Percentiles rank a stretch among this genome's conserved stretches.
Conservation (phyloP, 805 yeast genomes). For the Metschnikowia kofuensis region DNA sequence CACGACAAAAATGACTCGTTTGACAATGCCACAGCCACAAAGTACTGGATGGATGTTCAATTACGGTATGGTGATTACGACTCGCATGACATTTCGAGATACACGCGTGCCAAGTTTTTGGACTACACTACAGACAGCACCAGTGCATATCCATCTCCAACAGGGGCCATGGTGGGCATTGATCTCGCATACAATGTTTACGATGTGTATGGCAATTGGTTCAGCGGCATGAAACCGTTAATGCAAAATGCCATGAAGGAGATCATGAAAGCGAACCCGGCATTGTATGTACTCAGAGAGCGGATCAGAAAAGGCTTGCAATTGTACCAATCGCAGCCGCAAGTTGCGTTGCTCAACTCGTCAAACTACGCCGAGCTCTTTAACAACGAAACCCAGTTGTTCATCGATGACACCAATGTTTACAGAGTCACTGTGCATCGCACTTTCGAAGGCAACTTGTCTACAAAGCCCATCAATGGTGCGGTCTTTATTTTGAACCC, state of each 20-base stretch:
- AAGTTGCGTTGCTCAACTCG: slow-evolving; percentile 85
- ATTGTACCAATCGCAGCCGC: slow-evolving; percentile 89
- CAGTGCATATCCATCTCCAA: slow-evolving; percentile 86
- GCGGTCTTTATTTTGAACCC: slow-evolving; percentile 89
- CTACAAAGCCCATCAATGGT: slow-evolving; percentile 92
- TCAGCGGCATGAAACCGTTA: slow-evolving; percentile 88
- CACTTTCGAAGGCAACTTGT: slow-evolving; percentile 88
- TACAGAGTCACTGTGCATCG: slow-evolving; percentile 89
- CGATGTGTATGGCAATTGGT: slow-evolving; percentile 97
- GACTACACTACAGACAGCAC: slow-evolving; percentile 89
- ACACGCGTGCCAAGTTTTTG: slow-evolving; percentile 86
- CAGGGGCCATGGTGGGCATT: slow-evolving; percentile 86
- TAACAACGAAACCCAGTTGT: slow-evolving; percentile 76
- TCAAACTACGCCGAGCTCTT: slow-evolving; percentile 88
- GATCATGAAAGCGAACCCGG: slow-evolving; percentile 93
- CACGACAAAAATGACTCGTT: slow-evolving; percentile 66
- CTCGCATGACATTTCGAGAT: slow-evolving; percentile 93
- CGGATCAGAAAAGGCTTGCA: slow-evolving; percentile 93
- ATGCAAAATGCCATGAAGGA: slow-evolving; percentile 90
- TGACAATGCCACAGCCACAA: slow-evolving; percentile 58
- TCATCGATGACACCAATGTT: slow-evolving; percentile 92
- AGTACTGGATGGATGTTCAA: slow-evolving; percentile 95
- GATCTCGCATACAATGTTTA: slow-evolving; percentile 95
- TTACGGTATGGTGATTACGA: slow-evolving; percentile 96
- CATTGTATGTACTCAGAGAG: slow-evolving; percentile 85